Evolutionary conservation across 192 early-diverging fungal species (phyloP).

Genomic region (Coemansia sp.): DNA sequence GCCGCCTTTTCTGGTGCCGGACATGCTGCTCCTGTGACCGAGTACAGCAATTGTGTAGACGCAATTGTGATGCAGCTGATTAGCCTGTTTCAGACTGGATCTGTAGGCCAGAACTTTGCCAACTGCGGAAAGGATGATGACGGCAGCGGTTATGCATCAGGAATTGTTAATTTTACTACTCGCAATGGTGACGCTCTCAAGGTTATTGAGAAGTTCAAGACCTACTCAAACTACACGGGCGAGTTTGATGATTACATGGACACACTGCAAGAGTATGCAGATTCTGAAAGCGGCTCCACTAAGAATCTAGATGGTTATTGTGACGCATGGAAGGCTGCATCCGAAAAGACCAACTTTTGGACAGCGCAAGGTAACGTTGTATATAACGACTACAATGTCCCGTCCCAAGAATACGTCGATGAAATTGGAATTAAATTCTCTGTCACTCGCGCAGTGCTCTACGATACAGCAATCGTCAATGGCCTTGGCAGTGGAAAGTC

Average conservation of each 20-base stretch:
- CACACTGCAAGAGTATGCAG: background rate
- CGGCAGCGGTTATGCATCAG: background rate
- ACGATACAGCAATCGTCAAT: background rate
- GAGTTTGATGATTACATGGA: background rate
- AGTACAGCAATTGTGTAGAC: background rate
- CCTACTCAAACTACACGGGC: background rate
- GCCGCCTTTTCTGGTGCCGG: background rate
- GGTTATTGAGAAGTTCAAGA: background rate
- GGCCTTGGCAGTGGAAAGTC: background rate
- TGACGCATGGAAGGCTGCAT: background rate
- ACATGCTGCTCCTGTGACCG: background rate
- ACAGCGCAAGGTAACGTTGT: background rate
- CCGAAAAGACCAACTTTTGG: background rate
- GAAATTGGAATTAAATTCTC: background rate
- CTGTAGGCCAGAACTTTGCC: background rate
- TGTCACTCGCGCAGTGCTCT: background rate
- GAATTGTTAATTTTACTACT: constrained; percentile 1
- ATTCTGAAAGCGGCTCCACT: background rate
- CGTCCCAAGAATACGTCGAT: background rate
- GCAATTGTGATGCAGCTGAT: background rate
- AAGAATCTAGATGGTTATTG: background rate
- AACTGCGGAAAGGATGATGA: background rate
- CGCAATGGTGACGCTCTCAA: constrained; percentile 1
- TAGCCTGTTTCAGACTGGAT: background rate
- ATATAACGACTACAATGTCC: background rate